These are phyloP conservation scores for Pythium phragmiticola DNA, from an alignment of 352 stramenopile species.

Conservation along the genomic window DNA sequence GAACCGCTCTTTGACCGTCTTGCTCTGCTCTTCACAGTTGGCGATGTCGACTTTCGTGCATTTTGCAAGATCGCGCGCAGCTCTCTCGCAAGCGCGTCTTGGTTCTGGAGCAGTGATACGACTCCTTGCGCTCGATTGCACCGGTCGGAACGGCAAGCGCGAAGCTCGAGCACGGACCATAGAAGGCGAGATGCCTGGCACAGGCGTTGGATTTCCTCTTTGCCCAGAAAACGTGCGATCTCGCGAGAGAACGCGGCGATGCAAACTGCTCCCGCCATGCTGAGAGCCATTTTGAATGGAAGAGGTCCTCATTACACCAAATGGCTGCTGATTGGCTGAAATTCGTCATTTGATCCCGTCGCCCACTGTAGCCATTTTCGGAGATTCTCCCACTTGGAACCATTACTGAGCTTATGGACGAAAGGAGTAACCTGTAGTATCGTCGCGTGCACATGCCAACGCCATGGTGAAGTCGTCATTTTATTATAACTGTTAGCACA, in stretches of 20 bases:
- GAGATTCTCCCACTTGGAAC: neutral
- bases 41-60: too few relatives aligned
- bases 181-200: conserved; percentile 6
- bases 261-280: neutral
- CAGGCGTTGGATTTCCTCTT: neutral
- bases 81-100: neutral
- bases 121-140: conserved; percentile 2
- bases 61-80: neutral
- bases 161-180: neutral
- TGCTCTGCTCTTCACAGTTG: neutral
- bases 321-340: neutral
- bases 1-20: neutral
- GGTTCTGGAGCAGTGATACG: neutral
- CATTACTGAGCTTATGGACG: too few relatives aligned
- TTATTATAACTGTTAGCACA: too few relatives aligned
- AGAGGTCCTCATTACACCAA: neutral
- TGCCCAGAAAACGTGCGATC: conserved; percentile 6
- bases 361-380: neutral
- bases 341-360: neutral
- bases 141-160: neutral
- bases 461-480: too few relatives aligned
- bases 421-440: too few relatives aligned
- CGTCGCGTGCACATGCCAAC: too few relatives aligned
- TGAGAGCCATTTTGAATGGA: neutral
- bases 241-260: conserved; percentile 13